Percentiles rank a stretch among this genome's conserved stretches.
Conservation (phyloP, 305 asterid genomes). For the Solanum hybrid region DNA sequence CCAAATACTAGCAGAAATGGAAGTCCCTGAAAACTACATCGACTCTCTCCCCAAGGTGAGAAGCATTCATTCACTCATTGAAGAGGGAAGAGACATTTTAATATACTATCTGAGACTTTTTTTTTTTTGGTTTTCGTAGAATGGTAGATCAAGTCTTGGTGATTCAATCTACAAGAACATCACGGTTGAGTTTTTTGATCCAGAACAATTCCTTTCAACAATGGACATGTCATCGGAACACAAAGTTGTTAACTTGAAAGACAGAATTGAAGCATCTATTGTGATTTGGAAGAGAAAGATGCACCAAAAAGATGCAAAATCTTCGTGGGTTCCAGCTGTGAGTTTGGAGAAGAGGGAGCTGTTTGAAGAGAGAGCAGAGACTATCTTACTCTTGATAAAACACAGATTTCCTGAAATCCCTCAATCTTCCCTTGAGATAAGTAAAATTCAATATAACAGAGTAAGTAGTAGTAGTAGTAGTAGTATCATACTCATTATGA, state of each 20-base stretch:
- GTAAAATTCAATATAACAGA: constrained; percentile 67
- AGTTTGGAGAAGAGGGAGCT: constrained; percentile 85
- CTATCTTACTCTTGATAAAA: constrained; percentile 62
- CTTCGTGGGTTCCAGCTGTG: constrained; percentile 62
- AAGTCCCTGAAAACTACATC: constrained; percentile 79
- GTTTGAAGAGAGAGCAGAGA: constrained; percentile 78
- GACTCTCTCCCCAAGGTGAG: constrained; percentile 81
- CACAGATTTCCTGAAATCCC: constrained; percentile 75
- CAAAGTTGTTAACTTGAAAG: constrained; percentile 66
- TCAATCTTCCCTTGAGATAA: constrained; percentile 83
- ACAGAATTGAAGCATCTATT: constrained; percentile 79
- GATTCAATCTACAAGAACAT: constrained; percentile 60
- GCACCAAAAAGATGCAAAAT: constrained; percentile 60
- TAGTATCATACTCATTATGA: not conserved
- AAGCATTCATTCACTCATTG: not conserved
- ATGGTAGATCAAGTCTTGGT: constrained; percentile 80
- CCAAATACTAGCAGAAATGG: constrained; percentile 73
- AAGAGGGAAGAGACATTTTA: not conserved
- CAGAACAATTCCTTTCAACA: constrained; percentile 51
- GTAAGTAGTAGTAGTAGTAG: constrained; percentile 24
- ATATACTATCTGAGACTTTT: not conserved
- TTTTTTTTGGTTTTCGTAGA: constrained; percentile 28
- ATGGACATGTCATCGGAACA: constrained; percentile 78
- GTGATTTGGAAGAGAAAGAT: constrained; percentile 89
- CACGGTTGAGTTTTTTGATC: constrained; percentile 65